These are phyloP conservation scores for Malus hybrid DNA, from an alignment of 331 rosid genomes.

Conservation along the genomic window DNA sequence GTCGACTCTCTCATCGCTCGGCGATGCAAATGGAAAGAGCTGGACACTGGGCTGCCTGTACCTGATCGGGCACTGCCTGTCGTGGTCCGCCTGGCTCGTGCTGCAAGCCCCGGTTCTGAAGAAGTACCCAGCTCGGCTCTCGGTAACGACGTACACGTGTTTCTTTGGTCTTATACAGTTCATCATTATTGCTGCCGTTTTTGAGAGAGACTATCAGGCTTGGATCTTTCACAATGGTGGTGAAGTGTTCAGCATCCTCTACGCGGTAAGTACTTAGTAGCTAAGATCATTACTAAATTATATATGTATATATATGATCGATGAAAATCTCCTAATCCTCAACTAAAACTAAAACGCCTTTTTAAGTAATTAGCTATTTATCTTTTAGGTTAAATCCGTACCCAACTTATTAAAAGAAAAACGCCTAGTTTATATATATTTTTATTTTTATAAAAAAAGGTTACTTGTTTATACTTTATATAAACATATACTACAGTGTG, in stretches of 20 bases:
- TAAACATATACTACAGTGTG: no score
- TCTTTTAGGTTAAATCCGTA: no score
- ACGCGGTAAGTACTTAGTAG: slow-evolving; percentile 46
- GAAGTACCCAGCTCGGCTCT: slow-evolving; percentile 97
- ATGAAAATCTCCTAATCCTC: no score
- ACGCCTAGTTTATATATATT: no score
- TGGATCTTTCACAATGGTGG: slow-evolving; percentile 74
- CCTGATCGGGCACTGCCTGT: slow-evolving; percentile 84
- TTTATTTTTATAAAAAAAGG: no score
- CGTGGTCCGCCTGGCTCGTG: slow-evolving; percentile 96
- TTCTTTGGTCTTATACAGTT: slow-evolving; percentile 89
- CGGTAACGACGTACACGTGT: slow-evolving; percentile 89
- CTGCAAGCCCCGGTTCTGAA: slow-evolving; percentile 87
- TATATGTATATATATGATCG: no score
- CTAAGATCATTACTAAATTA: no score
- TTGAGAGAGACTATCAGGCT: slow-evolving; percentile 63
- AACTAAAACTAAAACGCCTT: no score
- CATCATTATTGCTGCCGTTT: slow-evolving; percentile 54
- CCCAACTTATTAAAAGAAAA: no score
- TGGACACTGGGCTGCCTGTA: slow-evolving; percentile 90
- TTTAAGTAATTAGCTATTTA: no score
- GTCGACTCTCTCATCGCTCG: slow-evolving; percentile 24
- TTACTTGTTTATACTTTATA: no score
- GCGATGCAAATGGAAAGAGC: slow-evolving; percentile 67
- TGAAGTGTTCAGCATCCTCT: slow-evolving; percentile 71